These are phyloP conservation scores for Mucor lusitanicus DNA, from an alignment of 371 early-diverging fungal species.

Conservation along the genomic window DNA sequence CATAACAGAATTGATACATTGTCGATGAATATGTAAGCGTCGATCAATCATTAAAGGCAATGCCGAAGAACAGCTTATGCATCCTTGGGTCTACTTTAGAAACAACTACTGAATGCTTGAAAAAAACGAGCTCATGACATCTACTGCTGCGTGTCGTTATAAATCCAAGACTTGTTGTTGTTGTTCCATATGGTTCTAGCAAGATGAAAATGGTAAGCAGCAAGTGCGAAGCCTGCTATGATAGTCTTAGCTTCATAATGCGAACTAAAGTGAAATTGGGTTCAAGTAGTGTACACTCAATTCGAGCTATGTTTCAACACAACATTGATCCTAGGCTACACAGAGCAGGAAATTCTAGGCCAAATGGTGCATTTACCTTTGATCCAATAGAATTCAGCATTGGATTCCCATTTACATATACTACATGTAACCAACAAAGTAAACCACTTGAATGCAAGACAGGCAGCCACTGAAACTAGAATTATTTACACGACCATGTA, in stretches of 20 bases:
- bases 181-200: not conserved
- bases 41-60: not conserved
- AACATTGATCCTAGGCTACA: not conserved
- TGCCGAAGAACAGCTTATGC: not conserved
- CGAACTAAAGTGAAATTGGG: not conserved
- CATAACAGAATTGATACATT: too few species aligned
- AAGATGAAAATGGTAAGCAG: not conserved
- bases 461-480: not conserved
- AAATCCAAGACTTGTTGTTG: too few species aligned
- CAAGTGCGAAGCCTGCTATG: not conserved
- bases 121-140: not conserved
- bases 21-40: not conserved
- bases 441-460: not conserved
- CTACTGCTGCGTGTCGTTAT: not conserved
- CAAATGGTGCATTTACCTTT: not conserved
- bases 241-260: not conserved
- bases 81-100: not conserved
- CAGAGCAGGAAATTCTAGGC: not conserved
- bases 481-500: not conserved
- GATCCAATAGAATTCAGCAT: not conserved
- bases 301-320: not conserved
- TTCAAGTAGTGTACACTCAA: not conserved
- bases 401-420: not conserved
- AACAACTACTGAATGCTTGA: too few species aligned
- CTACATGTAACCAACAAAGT: too few species aligned